These are phyloP conservation scores for Plasmopara muralis DNA, from an alignment of 352 stramenopile genomes.

Conservation along the genomic window DNA sequence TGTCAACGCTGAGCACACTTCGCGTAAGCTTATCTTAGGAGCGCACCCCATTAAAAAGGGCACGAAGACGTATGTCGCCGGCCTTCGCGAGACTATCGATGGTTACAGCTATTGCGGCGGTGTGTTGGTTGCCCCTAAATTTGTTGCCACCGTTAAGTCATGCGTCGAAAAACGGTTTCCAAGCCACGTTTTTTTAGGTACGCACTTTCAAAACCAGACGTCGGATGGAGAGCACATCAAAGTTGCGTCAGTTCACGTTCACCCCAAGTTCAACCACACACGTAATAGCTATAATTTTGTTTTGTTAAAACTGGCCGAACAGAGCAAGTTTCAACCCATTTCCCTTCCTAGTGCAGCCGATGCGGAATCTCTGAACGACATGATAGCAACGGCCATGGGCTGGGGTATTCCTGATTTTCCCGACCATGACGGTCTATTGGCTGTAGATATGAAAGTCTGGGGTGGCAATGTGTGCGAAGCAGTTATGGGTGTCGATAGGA, in stretches of 20 bases:
- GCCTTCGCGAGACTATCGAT: constrained; percentile 6
- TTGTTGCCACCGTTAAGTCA: constrained; percentile 18
- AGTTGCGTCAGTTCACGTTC: background rate
- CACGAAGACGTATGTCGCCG: constrained; percentile 26
- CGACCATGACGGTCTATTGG: no score
- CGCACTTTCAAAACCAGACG: constrained; percentile 3
- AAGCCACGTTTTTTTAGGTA: constrained; percentile 1
- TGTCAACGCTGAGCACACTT: no score
- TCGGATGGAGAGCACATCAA: constrained; percentile 8
- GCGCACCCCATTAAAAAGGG: background rate
- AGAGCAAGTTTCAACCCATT: constrained; percentile 15
- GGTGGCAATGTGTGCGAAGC: no score
- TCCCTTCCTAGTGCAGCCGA: constrained; percentile 6
- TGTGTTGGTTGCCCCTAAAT: constrained; percentile 31
- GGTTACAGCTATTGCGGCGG: constrained; percentile 13
- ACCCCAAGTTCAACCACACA: constrained; percentile 2
- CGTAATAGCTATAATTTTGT: constrained; percentile 19
- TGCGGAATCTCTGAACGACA: background rate
- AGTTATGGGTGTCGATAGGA: background rate
- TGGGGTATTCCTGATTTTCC: constrained; percentile 3
- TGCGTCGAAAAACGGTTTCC: background rate
- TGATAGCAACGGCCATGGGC: background rate
- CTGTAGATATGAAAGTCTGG: no score
- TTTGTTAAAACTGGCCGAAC: constrained; percentile 30
- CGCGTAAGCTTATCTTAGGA: no score